Base-by-base conservation (phyloP, 2,329 filamentous ascomycete species). In the Neofusicoccum laricinum region DNA sequence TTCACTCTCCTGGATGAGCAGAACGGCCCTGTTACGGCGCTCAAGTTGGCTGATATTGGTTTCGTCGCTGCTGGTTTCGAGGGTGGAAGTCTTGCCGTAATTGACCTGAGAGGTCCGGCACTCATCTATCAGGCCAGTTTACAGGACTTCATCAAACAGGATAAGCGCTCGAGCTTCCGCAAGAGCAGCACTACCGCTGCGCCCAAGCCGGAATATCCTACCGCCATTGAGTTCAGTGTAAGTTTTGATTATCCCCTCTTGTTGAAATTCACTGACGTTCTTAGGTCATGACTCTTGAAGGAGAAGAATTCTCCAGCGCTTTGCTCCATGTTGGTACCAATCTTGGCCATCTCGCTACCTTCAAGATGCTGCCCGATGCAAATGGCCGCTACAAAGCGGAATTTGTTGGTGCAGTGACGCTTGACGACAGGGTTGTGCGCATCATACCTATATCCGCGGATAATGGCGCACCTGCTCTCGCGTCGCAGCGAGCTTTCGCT, bases 261-360 rank as follows among this genome's bases (percentile, higher is more conserved):
- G 0, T 19, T 62, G 3, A 6, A 3, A 21, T 17, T 14, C 14
- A 21, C 66, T 67, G 43, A 67, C 46, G 11, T 8, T 40, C 10
- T 4, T 61, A 69, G 63, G 68, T 97, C 51, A 89, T 99, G 88
- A 96, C 91, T 2, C 80, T 97, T 3, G 95, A 98, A 48, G 91
- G 90, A n/a, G 94, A 98, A 72, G 86, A 92, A 68, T 99, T 96
- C 75, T 98, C 95, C 1, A 97, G 93, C 71, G 96, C 99, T 64
- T 87, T 90, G 65, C 90, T 95, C 69, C 96, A 98, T 69, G 91
- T 96, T 1, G 95, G 95, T 19, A 98, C 95, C 0, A 93, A 89
- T 68, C 77, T 87, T 34, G 95, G 95, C 45, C 92, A 91, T 70
- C 81, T 98, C 17, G 87, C 89, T 6, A 98, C 94, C 0, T 94